Conservation (phyloP, 768 basidiomycete genomes). For the Termitomyces titanicus region DNA sequence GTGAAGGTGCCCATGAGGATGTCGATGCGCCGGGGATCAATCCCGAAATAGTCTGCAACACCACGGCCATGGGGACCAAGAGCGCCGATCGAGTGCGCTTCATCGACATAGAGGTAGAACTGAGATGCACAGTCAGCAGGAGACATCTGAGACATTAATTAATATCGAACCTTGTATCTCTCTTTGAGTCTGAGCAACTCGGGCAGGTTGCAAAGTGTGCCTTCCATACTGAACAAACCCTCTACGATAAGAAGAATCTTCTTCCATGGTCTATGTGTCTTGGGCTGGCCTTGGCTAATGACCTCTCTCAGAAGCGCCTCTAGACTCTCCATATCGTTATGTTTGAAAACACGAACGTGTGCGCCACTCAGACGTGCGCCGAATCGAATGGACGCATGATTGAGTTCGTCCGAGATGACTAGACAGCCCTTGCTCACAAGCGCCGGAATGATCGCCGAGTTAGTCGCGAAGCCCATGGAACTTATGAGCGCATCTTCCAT, state of each 20-base stretch:
- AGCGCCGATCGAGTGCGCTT: conserved; percentile 97
- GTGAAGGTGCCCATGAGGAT: conserved; percentile 99
- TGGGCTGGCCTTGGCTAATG: conserved; percentile 96
- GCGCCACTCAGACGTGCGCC: conserved; percentile 89
- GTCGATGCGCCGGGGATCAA: conserved; percentile 80
- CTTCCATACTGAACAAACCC: conserved; percentile 98
- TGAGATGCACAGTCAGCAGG: conserved; percentile 24
- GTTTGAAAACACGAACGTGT: conserved; percentile 90
- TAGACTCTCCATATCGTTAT: conserved; percentile 86
- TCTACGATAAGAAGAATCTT: conserved; percentile 95
- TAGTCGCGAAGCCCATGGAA: conserved; percentile 97
- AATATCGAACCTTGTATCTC: conserved; percentile 80
- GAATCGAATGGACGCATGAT: conserved; percentile 93
- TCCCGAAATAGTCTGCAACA: conserved; percentile 89
- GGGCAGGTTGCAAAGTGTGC: conserved; percentile 87
- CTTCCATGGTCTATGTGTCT: conserved; percentile 99
- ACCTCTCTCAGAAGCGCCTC: conserved; percentile 82
- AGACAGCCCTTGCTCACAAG: conserved; percentile 87
- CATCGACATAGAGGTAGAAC: conserved; percentile 96
- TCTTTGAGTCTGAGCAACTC: conserved; percentile 81
- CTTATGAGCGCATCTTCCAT: conserved; percentile 86
- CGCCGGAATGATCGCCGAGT: conserved; percentile 91
- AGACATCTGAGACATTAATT: neutral
- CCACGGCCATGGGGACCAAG: conserved; percentile 94
- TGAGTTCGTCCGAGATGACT: conserved; percentile 95